phyloP scores from a whole-genome alignment of 176 grass and related monocot species.

The Canna indica region DNA sequence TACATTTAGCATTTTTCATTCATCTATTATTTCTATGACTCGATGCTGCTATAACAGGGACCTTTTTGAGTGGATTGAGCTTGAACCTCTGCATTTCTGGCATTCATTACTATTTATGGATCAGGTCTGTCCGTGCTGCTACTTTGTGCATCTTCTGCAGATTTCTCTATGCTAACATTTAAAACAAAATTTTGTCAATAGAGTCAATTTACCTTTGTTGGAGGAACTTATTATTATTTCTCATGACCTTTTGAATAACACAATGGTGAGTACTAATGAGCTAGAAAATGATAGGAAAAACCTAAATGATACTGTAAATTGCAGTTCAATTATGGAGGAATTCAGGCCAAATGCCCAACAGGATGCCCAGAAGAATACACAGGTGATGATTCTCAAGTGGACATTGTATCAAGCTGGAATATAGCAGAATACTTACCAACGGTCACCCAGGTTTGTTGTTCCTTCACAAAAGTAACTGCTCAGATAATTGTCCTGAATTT shows the following conservation, averaged over 20 bases:
- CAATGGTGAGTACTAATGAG: neutral
- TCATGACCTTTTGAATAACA: neutral
- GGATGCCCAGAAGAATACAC: slow-evolving; percentile 20
- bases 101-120: slow-evolving; percentile 91
- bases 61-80: slow-evolving; percentile 95
- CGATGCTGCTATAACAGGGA: slow-evolving; percentile 42
- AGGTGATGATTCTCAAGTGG: slow-evolving; percentile 46
- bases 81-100: slow-evolving; percentile 93
- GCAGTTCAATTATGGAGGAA: slow-evolving; percentile 92
- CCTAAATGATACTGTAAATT: slow-evolving; percentile 20
- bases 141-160: neutral
- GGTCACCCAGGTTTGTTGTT: slow-evolving; percentile 59
- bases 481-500: neutral
- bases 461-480: slow-evolving; percentile 2
- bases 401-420: slow-evolving; percentile 91
- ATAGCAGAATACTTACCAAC: slow-evolving; percentile 85
- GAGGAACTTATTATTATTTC: neutral
- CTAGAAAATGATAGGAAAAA: neutral
- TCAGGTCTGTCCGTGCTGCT: slow-evolving; percentile 49
- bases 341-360: slow-evolving; percentile 55
- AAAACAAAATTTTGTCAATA: too few species aligned
- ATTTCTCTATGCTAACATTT: neutral
- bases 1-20: neutral
- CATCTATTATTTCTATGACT: neutral
- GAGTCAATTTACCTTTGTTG: slow-evolving; percentile 1